Conservation (phyloP, 108 stramenopile species). For the Pseudonitzschia multistriata region DNA sequence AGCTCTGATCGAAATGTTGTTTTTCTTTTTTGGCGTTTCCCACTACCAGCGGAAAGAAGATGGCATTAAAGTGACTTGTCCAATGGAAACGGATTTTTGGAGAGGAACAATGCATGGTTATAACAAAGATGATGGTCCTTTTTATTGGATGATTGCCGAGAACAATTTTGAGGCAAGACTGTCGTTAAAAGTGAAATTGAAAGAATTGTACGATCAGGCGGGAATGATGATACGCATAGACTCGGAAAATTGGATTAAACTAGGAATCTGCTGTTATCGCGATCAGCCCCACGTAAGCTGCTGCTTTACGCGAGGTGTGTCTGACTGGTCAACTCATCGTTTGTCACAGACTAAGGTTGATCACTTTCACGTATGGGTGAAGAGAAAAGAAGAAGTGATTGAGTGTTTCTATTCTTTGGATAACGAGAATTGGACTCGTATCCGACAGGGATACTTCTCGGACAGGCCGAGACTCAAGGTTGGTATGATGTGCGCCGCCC, state of each 20-base stretch:
- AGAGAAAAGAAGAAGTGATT: constrained; percentile 31
- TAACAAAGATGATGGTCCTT: constrained; percentile 43
- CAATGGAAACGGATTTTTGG: constrained; percentile 41
- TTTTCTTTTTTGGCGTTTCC: not conserved
- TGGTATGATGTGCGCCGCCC: constrained; percentile 44
- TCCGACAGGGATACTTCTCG: constrained; percentile 37
- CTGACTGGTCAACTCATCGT: constrained; percentile 46
- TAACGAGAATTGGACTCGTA: constrained; percentile 40
- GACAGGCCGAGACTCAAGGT: constrained; percentile 34
- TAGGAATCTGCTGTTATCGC: constrained; percentile 36
- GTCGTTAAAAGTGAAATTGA: constrained; percentile 35
- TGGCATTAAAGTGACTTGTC: constrained; percentile 32
- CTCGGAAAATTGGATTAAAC: constrained; percentile 45
- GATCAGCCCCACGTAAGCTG: constrained; percentile 40
- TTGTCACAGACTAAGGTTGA: constrained; percentile 34
- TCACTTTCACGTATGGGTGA: constrained; percentile 37
- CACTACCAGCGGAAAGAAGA: constrained; percentile 25
- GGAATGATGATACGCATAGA: constrained; percentile 49
- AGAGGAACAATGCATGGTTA: constrained; percentile 38
- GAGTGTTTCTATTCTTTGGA: constrained; percentile 43
- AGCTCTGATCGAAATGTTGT: not conserved
- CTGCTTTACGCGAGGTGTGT: constrained; percentile 41
- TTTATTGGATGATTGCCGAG: constrained; percentile 42
- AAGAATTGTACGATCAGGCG: constrained; percentile 45
- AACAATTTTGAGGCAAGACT: constrained; percentile 40